Percentiles rank a stretch among this genome's conserved stretches.
These are phyloP conservation scores for Psilocybe azurescens DNA, from an alignment of 768 basidiomycete genomes.

Conservation along the genomic window DNA sequence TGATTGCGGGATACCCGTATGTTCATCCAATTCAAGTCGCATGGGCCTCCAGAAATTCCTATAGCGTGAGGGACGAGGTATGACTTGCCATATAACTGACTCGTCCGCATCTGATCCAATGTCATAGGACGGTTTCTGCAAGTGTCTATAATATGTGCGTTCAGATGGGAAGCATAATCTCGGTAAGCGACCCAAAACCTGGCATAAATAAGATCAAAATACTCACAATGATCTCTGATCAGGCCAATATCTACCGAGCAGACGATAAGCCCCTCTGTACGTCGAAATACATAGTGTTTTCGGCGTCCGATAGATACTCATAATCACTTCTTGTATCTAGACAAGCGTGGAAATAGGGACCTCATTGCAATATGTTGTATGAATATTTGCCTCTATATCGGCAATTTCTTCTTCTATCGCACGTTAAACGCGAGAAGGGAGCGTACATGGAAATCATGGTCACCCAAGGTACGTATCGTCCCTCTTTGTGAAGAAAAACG, in stretches of 20 bases:
- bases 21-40: slow-evolving; percentile 55
- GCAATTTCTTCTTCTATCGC: slow-evolving; percentile 61
- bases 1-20: slow-evolving; percentile 64
- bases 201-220: neutral
- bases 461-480: slow-evolving; percentile 42
- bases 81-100: slow-evolving; percentile 18
- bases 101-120: neutral
- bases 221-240: neutral
- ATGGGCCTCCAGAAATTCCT: slow-evolving; percentile 66
- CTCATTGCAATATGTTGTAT: slow-evolving; percentile 59
- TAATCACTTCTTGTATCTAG: neutral
- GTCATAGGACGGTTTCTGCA: slow-evolving; percentile 45
- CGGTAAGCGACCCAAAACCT: slow-evolving; percentile 32
- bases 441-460: slow-evolving; percentile 55
- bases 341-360: slow-evolving; percentile 49
- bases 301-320: neutral
- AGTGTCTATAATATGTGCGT: slow-evolving; percentile 70
- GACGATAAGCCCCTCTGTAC: slow-evolving; percentile 53
- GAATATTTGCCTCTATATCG: slow-evolving; percentile 58
- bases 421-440: slow-evolving; percentile 52
- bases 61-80: slow-evolving; percentile 62
- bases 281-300: slow-evolving; percentile 10
- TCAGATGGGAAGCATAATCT: slow-evolving; percentile 58
- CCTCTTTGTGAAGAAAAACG: neutral
- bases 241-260: slow-evolving; percentile 60